These are phyloP conservation scores for Claviceps arundinis DNA, from an alignment of 2,329 filamentous ascomycete genomes.

Conservation along the genomic window DNA sequence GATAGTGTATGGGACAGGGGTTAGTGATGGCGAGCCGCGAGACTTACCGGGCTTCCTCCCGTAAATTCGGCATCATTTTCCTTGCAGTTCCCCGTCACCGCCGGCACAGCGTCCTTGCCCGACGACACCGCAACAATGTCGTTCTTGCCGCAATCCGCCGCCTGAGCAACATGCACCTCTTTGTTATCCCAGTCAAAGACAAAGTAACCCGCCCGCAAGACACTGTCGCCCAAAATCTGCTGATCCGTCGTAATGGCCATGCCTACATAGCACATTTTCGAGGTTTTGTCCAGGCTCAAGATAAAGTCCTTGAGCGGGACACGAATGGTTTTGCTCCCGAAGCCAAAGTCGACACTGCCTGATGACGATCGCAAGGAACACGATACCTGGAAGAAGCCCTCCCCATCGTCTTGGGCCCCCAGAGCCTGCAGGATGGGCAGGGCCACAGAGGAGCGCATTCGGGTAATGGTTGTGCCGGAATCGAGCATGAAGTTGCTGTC, in stretches of 20 bases:
- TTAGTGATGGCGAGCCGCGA: no score
- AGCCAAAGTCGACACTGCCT: constrained; percentile 35
- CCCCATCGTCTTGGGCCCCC: constrained; percentile 23
- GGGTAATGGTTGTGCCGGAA: constrained; percentile 36
- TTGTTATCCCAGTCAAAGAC: constrained; percentile 33
- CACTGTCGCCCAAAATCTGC: constrained; percentile 30
- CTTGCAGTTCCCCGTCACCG: constrained; percentile 22
- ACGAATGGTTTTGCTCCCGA: constrained; percentile 26
- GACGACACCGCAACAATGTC: constrained; percentile 24
- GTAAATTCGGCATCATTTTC: constrained; percentile 12
- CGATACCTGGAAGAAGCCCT: constrained; percentile 31
- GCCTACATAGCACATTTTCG: constrained; percentile 28
- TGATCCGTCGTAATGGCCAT: constrained; percentile 25
- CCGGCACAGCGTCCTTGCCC: constrained; percentile 20
- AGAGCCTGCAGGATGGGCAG: constrained; percentile 29
- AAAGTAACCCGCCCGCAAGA: constrained; percentile 31
- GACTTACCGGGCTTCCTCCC: constrained; percentile 1
- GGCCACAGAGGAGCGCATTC: constrained; percentile 31
- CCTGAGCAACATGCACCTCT: constrained; percentile 27
- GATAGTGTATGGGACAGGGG: no score
- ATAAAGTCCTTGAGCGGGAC: constrained; percentile 37
- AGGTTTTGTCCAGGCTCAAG: constrained; percentile 24
- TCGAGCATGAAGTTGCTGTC: constrained; percentile 35
- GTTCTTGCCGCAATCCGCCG: constrained; percentile 24
- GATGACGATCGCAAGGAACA: constrained; percentile 24